Conservation (phyloP, 352 stramenopile species). For the Pythium insidiosum region DNA sequence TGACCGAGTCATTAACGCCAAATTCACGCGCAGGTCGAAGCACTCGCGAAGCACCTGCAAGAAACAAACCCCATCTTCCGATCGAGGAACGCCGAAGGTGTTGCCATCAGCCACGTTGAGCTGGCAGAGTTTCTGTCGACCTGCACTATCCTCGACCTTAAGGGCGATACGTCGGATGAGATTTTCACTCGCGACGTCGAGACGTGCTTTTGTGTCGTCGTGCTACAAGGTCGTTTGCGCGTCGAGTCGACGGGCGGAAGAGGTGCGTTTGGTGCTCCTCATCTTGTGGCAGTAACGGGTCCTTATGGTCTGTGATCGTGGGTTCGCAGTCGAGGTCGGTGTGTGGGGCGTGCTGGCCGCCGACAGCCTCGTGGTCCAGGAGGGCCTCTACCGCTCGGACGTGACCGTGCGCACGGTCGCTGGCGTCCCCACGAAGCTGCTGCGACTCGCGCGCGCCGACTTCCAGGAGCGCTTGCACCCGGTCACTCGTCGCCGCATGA, state of each 20-base stretch:
- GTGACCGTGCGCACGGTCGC: conserved; percentile 25
- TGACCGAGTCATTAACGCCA: neutral
- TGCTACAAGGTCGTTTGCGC: conserved; percentile 26
- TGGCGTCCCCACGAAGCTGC: conserved; percentile 10
- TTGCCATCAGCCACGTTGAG: conserved; percentile 13
- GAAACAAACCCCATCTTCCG: conserved; percentile 24
- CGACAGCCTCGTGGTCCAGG: conserved; percentile 33
- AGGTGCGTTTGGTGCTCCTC: no score
- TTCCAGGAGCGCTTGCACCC: conserved; percentile 36
- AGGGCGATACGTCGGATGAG: conserved; percentile 6
- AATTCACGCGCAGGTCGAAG: conserved; percentile 13
- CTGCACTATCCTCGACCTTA: conserved; percentile 25
- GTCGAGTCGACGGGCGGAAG: conserved; percentile 18
- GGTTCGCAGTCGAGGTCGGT: conserved; percentile 18
- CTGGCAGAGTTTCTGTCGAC: conserved; percentile 20
- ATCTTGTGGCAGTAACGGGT: no score
- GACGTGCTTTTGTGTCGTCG: conserved; percentile 22
- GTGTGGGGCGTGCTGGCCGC: conserved; percentile 25
- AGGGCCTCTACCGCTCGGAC: conserved; percentile 28
- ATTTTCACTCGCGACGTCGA: conserved; percentile 21
- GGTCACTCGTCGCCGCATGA: conserved; percentile 15
- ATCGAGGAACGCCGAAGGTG: conserved; percentile 18
- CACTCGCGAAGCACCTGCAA: conserved; percentile 22
- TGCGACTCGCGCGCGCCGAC: conserved; percentile 28
- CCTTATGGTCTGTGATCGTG: neutral